Base-by-base conservation (phyloP, 2,329 filamentous ascomycete genomes). In the Cordyceps cateniannulata region DNA sequence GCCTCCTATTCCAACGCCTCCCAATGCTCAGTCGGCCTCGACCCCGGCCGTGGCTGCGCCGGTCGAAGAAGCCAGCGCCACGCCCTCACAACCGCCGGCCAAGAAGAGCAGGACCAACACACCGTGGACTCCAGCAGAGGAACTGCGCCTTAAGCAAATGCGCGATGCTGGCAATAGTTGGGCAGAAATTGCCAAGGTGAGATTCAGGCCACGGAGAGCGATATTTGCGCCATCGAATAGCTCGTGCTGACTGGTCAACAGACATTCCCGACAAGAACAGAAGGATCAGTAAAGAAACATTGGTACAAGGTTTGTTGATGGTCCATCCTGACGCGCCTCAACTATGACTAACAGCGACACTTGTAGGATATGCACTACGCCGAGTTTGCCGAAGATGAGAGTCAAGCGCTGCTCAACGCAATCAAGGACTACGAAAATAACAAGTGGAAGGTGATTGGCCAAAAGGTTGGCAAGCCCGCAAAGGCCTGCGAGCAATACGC, bases 71-170 rank as follows among this genome's bases (percentile, higher is more conserved):
- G 66, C 64, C 64, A 67, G 67, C 62, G 56, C 71, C 58, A 56
- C 73, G 62, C 59, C 66, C 50, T 64, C 68, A 6, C 81, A 80
- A 29, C 84, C 85, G 1, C 85, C 86, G 7, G 80, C 84, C 52
- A 99, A 98, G 79, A 97, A 97, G 79, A 95, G 91, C 69, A 84
- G 95, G 63, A 98, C 95, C n/a, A 99, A 99, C 72, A 99, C 95
- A 3, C 95, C 95, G 0, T 99, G 95, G 95, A 97, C 93, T 2
- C 91, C 93, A 2, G 90, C 90, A 38, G 95, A 99, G 74, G 95
- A 99, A 75, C 85, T 93, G 71, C 82, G 92, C 50, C 79, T 99
- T 67, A 98, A 98, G 80, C 86, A 88, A 66, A 96, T 99, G 91
- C 85, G 95, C 69, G 95, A 98, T 74, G 85, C 88, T 1, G 93